A percentile compares a stretch with the other conserved stretches of the same genome.
phyloP scores from a whole-genome alignment of 2,329 filamentous ascomycete genomes.

The Sordariomycetes sp. region DNA sequence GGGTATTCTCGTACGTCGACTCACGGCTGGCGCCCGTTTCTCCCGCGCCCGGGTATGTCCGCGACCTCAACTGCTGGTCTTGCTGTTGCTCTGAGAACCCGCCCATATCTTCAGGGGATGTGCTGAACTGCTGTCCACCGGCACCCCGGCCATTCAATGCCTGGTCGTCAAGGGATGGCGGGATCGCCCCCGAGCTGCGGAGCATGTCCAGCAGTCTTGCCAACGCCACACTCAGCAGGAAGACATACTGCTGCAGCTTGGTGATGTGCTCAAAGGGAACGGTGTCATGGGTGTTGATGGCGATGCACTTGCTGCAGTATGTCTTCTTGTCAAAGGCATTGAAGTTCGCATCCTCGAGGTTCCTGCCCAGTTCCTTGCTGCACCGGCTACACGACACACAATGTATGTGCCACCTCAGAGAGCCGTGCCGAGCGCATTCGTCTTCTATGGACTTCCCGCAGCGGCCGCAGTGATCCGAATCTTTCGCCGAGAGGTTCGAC shows the following conservation, averaged over 20 bases:
- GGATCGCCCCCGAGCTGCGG: conserved; percentile 69
- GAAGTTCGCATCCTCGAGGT: conserved; percentile 60
- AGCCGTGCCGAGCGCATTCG: conserved; percentile 68
- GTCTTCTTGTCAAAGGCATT: conserved; percentile 57
- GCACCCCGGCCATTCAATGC: conserved; percentile 52
- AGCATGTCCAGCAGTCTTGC: conserved; percentile 82
- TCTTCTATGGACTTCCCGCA: conserved; percentile 90
- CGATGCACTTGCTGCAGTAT: conserved; percentile 60
- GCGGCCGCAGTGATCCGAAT: conserved; percentile 72
- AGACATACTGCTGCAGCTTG: conserved; percentile 89
- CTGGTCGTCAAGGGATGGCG: conserved; percentile 64
- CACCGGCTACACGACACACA: conserved; percentile 70
- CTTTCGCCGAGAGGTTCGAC: conserved; percentile 57
- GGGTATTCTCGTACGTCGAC: conserved; percentile 85
- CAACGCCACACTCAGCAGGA: conserved; percentile 82
- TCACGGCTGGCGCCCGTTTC: conserved; percentile 48
- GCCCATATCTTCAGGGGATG: conserved; percentile 32
- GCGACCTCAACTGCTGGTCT: conserved; percentile 52
- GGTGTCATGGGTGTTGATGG: conserved; percentile 39
- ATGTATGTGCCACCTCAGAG: conserved; percentile 72
- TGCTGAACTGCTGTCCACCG: conserved; percentile 31
- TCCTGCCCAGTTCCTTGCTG: conserved; percentile 53
- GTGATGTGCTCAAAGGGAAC: conserved; percentile 62
- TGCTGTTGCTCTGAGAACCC: background rate
- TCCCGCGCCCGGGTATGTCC: conserved; percentile 55